phyloP scores from a whole-genome alignment of 441 rosid species.

The Erodium moschatum region DNA sequence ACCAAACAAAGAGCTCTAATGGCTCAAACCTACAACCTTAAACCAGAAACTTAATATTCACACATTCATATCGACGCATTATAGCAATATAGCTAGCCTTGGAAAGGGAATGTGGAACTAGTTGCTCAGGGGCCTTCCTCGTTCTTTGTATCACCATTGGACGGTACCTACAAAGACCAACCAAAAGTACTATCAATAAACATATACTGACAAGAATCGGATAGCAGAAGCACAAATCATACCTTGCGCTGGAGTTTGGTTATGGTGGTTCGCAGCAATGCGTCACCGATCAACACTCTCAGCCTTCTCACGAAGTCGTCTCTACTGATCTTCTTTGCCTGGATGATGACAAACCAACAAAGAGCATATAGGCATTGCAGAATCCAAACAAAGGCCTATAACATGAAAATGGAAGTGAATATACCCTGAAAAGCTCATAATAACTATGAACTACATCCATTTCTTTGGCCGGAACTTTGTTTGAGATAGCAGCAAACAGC shows the following conservation, averaged over 20 bases:
- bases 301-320: constrained; percentile 63
- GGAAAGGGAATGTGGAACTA: not conserved
- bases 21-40: not conserved
- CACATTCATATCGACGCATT: not conserved
- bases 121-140: not conserved
- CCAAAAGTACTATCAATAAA: not conserved
- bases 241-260: constrained; percentile 74
- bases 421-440: constrained; percentile 67
- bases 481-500: constrained; percentile 73
- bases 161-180: not conserved
- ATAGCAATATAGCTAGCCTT: not conserved
- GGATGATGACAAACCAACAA: constrained; percentile 3
- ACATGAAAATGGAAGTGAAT: constrained; percentile 1
- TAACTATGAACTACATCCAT: constrained; percentile 47
- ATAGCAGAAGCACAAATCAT: constrained; percentile 13
- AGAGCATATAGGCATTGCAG: not conserved
- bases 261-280: constrained; percentile 63
- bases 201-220: not conserved
- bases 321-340: constrained; percentile 59
- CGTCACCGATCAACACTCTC: constrained; percentile 68
- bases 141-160: not conserved
- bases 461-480: constrained; percentile 42
- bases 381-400: not conserved
- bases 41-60: not conserved
- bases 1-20: too few relatives aligned